Percentiles rank a stretch among this genome's conserved stretches.
phyloP scores from a whole-genome alignment of 441 rosid genomes.

The Gossypium aridum region DNA sequence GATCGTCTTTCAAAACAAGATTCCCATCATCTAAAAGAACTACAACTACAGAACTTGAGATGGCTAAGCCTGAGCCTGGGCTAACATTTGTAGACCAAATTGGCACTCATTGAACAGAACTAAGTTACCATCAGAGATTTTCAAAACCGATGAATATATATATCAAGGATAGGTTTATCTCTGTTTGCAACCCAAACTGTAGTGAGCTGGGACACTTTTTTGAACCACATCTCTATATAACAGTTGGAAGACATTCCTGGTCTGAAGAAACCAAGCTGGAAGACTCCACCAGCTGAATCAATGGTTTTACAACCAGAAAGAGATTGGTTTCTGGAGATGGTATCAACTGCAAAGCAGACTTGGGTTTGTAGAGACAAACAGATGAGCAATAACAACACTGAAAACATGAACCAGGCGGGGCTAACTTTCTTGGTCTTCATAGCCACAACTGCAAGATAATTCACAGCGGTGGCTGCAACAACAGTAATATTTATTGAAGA shows the following conservation, averaged over 20 bases:
- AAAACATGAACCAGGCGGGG: conserved; percentile 6
- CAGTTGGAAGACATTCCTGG: conserved; percentile 37
- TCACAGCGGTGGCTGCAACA: not conserved
- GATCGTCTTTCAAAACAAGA: not conserved
- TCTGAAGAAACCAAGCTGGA: conserved; percentile 43
- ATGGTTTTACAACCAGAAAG: conserved; percentile 41
- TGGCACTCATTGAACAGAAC: not conserved
- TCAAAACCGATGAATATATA: not conserved
- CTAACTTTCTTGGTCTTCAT: conserved; percentile 13
- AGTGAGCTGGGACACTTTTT: conserved; percentile 21
- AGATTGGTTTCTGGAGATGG: conserved; percentile 28
- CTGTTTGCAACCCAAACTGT: conserved; percentile 48
- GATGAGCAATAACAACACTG: conserved; percentile 7
- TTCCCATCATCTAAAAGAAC: not conserved
- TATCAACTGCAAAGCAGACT: conserved; percentile 26
- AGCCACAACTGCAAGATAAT: conserved; percentile 5
- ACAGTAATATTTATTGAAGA: not conserved
- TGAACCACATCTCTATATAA: conserved; percentile 64
- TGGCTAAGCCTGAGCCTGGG: not conserved
- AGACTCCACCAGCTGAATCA: conserved; percentile 27
- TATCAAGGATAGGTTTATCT: conserved; percentile 22
- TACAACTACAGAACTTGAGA: not conserved
- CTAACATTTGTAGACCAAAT: not conserved
- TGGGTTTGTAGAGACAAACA: conserved; percentile 10
- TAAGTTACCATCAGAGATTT: not conserved